Percentiles rank a stretch among this genome's conserved stretches.
Evolutionary conservation across 129 eudicot species (phyloP).

Genomic region (Ambrosia trifida): DNA sequence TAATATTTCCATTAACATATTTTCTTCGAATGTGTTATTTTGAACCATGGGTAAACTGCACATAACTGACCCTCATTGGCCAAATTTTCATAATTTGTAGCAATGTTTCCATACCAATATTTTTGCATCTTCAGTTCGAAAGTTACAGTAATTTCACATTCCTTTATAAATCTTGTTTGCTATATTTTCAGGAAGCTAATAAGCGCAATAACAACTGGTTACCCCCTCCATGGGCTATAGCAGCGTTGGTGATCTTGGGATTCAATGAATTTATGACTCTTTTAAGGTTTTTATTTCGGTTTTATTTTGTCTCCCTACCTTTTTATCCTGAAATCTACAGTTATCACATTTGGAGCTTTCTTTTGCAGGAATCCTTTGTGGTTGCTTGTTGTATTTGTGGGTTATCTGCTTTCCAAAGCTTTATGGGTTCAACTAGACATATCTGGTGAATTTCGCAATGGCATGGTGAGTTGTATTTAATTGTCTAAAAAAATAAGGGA

Average conservation of each 20-base stretch:
- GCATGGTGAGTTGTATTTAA: constrained; percentile 64
- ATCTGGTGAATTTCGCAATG: constrained; percentile 77
- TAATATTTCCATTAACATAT: not conserved
- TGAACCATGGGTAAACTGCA: not conserved
- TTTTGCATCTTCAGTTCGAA: not conserved
- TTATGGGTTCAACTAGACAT: constrained; percentile 98
- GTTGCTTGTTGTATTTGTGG: constrained; percentile 75
- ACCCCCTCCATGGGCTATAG: constrained; percentile 99
- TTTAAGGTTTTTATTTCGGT: constrained; percentile 54
- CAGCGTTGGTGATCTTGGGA: constrained; percentile 73
- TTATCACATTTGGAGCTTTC: constrained; percentile 17
- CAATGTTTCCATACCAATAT: not conserved
- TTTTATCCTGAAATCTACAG: constrained; percentile 10
- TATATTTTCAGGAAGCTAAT: constrained; percentile 84
- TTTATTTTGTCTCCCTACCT: not conserved
- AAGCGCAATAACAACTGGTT: constrained; percentile 89
- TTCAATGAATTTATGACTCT: constrained; percentile 98
- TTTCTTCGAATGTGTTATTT: not conserved
- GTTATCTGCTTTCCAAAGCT: constrained; percentile 78
- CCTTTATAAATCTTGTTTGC: not conserved
- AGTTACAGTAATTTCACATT: not conserved
- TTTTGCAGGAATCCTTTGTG: constrained; percentile 81
- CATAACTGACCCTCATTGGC: not conserved
- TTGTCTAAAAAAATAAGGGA: not conserved
- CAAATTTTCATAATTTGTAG: not conserved